Conservation (phyloP, 352 stramenopile species). For the Globisporangium barbulae region DNA sequence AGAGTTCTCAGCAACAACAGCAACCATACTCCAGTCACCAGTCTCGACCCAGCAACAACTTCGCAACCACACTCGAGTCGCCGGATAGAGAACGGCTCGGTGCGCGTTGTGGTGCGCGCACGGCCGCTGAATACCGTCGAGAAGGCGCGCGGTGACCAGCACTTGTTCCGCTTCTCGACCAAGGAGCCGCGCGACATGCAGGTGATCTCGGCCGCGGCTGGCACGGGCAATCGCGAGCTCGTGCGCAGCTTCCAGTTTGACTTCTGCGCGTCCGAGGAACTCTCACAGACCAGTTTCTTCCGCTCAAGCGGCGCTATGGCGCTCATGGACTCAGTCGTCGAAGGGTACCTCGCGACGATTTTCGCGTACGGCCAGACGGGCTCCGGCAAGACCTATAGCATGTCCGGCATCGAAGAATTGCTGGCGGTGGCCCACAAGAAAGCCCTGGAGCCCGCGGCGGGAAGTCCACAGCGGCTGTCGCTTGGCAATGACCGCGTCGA, state of each 20-base stretch:
- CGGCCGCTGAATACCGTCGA: conserved; percentile 59
- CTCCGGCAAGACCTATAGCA: conserved; percentile 74
- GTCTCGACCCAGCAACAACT: neutral
- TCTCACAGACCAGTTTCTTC: conserved; percentile 67
- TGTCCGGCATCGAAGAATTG: conserved; percentile 74
- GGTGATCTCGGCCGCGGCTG: conserved; percentile 39
- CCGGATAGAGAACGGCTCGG: conserved; percentile 20
- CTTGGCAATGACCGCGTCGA: conserved; percentile 16
- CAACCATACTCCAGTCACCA: neutral
- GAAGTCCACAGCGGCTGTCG: neutral
- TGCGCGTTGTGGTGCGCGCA: conserved; percentile 63
- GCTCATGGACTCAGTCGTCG: conserved; percentile 60
- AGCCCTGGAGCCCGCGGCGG: neutral
- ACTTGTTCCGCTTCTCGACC: conserved; percentile 48
- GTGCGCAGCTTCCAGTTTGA: conserved; percentile 80
- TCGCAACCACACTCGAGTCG: conserved; percentile 1
- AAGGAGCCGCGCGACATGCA: conserved; percentile 53
- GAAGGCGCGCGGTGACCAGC: conserved; percentile 39
- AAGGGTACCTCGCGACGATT: conserved; percentile 69
- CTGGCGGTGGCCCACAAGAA: conserved; percentile 30
- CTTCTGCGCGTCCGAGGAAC: conserved; percentile 57
- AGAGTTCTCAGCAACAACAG: conserved; percentile 4
- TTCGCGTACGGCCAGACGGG: conserved; percentile 71
- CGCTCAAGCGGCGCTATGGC: conserved; percentile 47
- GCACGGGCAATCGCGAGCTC: conserved; percentile 44